Percentiles rank a stretch among this genome's conserved stretches.
phyloP scores from a whole-genome alignment of 306 rosid genomes.

The Alnus glutinosa region DNA sequence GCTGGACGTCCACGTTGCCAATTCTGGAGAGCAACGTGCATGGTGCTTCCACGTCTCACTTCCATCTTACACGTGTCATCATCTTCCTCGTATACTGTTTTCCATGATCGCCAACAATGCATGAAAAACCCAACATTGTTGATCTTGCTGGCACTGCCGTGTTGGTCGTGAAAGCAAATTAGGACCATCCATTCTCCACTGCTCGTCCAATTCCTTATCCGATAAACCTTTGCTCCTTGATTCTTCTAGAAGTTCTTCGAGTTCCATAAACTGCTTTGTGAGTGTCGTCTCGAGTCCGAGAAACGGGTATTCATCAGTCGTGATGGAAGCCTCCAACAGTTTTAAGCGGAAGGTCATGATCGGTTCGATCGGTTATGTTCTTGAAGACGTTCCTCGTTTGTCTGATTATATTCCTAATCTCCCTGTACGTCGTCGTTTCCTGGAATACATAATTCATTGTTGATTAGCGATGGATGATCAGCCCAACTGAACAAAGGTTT shows the following conservation, averaged over 20 bases:
- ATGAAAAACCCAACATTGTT: conserved; percentile 35
- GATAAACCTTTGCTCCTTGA: not conserved
- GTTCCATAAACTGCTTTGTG: not conserved
- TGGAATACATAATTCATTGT: conserved; percentile 38
- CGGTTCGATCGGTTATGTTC: conserved; percentile 71
- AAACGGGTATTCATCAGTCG: not conserved
- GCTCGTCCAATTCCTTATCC: conserved; percentile 16
- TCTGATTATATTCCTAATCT: conserved; percentile 72
- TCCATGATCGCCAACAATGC: conserved; percentile 37
- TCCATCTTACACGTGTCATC: too few species aligned
- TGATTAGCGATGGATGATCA: conserved; percentile 65
- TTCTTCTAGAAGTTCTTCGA: not conserved
- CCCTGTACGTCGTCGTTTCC: conserved; percentile 54
- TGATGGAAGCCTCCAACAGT: conserved; percentile 40
- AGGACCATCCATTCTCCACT: conserved; percentile 90
- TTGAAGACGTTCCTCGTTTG: conserved; percentile 86
- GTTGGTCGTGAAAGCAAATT: conserved; percentile 57
- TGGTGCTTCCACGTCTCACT: too few species aligned
- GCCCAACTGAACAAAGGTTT: conserved; percentile 67
- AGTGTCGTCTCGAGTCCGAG: not conserved
- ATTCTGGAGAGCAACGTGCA: too few species aligned
- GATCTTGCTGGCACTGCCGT: conserved; percentile 53
- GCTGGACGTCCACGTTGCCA: too few species aligned
- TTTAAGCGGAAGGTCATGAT: conserved; percentile 38
- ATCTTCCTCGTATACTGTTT: conserved; percentile 18